These are phyloP conservation scores for Lachnellula willkommii DNA, from an alignment of 2,329 filamentous ascomycete genomes.

Conservation along the genomic window DNA sequence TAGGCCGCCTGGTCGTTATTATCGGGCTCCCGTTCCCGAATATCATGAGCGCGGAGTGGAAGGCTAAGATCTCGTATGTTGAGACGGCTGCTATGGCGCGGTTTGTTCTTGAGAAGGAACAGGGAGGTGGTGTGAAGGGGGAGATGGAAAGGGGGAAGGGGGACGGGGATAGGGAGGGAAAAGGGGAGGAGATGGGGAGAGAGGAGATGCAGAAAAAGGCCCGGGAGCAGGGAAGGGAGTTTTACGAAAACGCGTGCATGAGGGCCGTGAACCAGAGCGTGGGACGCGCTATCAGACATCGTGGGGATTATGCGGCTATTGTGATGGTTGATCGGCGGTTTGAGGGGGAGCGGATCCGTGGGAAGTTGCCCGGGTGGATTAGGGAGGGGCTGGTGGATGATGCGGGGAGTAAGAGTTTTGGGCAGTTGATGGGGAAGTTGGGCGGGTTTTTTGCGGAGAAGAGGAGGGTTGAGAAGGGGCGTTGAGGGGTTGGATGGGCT, in stretches of 20 bases:
- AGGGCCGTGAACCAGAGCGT: constrained; percentile 95
- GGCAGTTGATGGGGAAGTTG: constrained; percentile 53
- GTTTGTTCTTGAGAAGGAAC: constrained; percentile 22
- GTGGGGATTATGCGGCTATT: constrained; percentile 84
- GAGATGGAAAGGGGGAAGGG: no score
- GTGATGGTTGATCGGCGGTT: constrained; percentile 80
- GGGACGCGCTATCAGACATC: constrained; percentile 84
- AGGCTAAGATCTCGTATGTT: constrained; percentile 82
- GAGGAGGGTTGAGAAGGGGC: constrained; percentile 21
- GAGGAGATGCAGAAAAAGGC: constrained; percentile 35
- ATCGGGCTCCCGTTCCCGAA: constrained; percentile 92
- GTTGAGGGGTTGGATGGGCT: background rate
- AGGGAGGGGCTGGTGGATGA: constrained; percentile 56
- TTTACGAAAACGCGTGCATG: constrained; percentile 95
- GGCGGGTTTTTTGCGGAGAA: constrained; percentile 55
- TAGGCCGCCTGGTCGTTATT: constrained; percentile 87
- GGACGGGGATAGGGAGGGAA: no score
- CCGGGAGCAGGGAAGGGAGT: constrained; percentile 64
- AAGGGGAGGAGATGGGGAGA: constrained; percentile 13
- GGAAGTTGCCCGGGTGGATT: constrained; percentile 89
- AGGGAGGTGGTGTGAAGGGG: no score
- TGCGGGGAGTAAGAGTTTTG: constrained; percentile 47
- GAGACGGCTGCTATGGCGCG: constrained; percentile 51
- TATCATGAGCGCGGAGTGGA: constrained; percentile 83
- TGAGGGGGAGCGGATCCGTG: constrained; percentile 63